Base-by-base conservation (phyloP, 768 basidiomycete genomes). In the Exsudoporus frostii region DNA sequence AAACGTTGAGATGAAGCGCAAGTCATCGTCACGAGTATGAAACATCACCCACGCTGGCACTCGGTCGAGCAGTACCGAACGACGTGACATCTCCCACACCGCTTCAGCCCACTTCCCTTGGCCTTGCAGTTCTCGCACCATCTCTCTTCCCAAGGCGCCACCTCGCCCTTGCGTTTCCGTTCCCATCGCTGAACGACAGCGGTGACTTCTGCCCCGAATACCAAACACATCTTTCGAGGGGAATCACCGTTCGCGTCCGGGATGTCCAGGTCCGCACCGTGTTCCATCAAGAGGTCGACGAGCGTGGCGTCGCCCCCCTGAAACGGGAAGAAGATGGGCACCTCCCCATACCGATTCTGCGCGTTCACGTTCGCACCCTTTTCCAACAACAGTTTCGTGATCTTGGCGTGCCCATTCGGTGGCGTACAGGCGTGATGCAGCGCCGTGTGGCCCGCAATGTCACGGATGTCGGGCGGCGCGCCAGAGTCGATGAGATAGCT, bases 11-110 rank as follows among this genome's bases (percentile, higher is more conserved):
- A 33, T 14, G 4, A 47, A 30, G 14, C 24, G 20, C 15, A 5
- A 5, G 14, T 15, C 7, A 2, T 15, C 1, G 1, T 14, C n/a
- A 25, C 11, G 30, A 37, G n/a, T 7, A 10, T 15, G 37, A 25
- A 27, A 30, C n/a, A 43, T 17, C 19, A 67, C 79, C 4, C 59
- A 81, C 83, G 67, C 65, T 84, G 84, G 55, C 84, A 83, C 30
- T 75, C 76, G 1, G 66, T 57, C 6, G 80, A 81, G 50, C 83
- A 85, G 55, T 85, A 85, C 22, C 76, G 65, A 5, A 69, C 72
- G 1, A 77, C 61, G 15, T 71, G 72, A 45, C 83, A 84, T 27
- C 68, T 66, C 4, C 65, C 55, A 48, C 83, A 82, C 45, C 66
- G 68, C 60, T 71, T 78, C 51, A 82, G 51, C 17, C 67, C 54